Base-by-base conservation (phyloP, 73 alveolate genomes). In the Paramecium sonneborni region DNA sequence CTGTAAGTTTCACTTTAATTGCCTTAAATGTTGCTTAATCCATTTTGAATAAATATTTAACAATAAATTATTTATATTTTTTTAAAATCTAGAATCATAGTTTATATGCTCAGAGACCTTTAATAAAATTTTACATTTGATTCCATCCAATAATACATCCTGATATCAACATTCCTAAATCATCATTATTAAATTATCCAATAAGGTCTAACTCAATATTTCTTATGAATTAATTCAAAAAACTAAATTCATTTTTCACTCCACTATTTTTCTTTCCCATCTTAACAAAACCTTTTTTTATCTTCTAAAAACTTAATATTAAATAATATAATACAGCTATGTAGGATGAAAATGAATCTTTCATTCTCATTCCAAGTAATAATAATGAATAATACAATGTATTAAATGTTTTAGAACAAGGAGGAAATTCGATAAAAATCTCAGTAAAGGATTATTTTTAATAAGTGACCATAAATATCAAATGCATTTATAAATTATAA, bases 61-160 rank as follows among this genome's bases (percentile, higher is more conserved):
- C n/a, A n/a, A n/a, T n/a, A n/a, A n/a, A n/a, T n/a, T n/a, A n/a
- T n/a, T n/a, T n/a, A 46, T 14, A 12, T 46, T 14, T 46, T 12
- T 21, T 46, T 46, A 39, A 52, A 52, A 52, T 46, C 68, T 52
- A 52, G 68, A 52, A 52, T 52, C 68, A 52, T n/a, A 52, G 15
- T 52, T 52, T 52, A n/a, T n/a, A 52, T 52, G 26, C 68, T 72
- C 86, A 72, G 38, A 72, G 44, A 30, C 35, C 86, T 72, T 72
- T 72, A 35, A 72, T 72, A 72, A 72, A 72, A 32, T 35, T 30
- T 32, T 72, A 72, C 15, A 37, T 72, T n/a, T 72, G 34, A 28
- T 14, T 35, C 24, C 86, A 72, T 35, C 86, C 86, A 34, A 58
- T 72, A 37, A 72, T 72, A 37, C 86, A 72, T 15, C 58, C 86